Base-by-base conservation (phyloP, 2,329 filamentous ascomycete genomes). In the Gaeumannomyces tritici region DNA sequence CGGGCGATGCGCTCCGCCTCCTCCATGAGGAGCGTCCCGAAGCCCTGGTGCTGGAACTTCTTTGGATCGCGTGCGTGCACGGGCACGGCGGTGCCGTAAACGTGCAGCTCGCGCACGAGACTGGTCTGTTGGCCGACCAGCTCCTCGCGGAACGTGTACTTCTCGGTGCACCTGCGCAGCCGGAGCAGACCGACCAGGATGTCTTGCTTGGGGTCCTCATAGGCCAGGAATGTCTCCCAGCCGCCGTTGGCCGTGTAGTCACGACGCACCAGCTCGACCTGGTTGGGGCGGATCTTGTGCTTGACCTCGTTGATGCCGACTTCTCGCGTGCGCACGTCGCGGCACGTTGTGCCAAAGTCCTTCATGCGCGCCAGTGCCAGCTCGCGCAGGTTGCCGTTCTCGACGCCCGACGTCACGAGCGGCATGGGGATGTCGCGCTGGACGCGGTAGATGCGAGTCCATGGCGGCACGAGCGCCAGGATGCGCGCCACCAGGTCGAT, bases 371-470 rank as follows among this genome's bases (percentile, higher is more conserved):
- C 92, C 62, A 99, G 79, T 0, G 95, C 93, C 59, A 99, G 80
- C 74, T 99, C 95, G 65, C 95, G 87, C 54, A 99, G 79, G 72
- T 99, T 99, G 65, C 95, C 95, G 69, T 99, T 99, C 77, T 99
- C 95, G 0, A 99, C 95, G 55, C 95, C 95, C 0, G 93, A 96
- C 0, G 95, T 98, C n/a, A 99, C 96, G 28, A 99, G 82, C 0
- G 95, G 95, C 95, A 99, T 99, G n/a, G 95, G 95, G 63, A 99
- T 99, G 76, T 99, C 95, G 73, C 95, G 87, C 79, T 99, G 95
- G 0, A 99, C 95, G 64, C 95, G 91, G 78, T 99, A 99, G 70
- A 99, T 99, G 65, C 95, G 87, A 0, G 96, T 99, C 95, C 95
- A 99, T 1, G 95, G 95, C 1, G 95, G 95, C 0, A 99, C 89